A percentile compares a stretch with the other conserved stretches of the same genome.
Evolutionary conservation across 2,329 filamentous ascomycete genomes (phyloP).

Genomic region (Beauveria asiatica): DNA sequence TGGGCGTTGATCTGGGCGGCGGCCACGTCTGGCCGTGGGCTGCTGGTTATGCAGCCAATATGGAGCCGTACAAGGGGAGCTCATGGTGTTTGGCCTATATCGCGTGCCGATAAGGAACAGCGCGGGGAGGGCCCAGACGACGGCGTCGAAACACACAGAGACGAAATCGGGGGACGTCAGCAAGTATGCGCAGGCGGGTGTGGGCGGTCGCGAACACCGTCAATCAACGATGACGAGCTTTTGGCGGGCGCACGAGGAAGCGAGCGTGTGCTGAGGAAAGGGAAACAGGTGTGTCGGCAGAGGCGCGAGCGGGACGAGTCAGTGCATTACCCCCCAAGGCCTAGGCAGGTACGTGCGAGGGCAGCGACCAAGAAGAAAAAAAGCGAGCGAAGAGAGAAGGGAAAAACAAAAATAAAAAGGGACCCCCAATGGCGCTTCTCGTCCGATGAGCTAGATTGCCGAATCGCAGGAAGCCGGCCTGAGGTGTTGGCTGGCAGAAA

Average conservation of each 20-base stretch:
- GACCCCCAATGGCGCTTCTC: neutral
- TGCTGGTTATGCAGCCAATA: neutral
- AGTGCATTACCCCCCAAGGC: conserved; percentile 7
- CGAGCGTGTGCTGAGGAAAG: neutral
- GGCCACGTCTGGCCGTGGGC: neutral
- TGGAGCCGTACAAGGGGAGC: conserved; percentile 17
- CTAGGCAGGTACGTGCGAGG: neutral
- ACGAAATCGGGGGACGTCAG: neutral
- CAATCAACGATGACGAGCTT: neutral
- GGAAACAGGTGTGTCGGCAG: conserved; percentile 6
- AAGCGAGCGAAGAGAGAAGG: neutral
- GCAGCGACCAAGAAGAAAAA: neutral
- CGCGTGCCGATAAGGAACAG: neutral
- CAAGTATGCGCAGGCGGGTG: neutral
- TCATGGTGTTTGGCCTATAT: conserved; percentile 15
- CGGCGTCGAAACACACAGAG: neutral
- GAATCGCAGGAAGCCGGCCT: neutral
- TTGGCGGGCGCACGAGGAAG: neutral
- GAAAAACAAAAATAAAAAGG: neutral
- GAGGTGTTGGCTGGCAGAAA: neutral
- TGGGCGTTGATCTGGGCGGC: neutral
- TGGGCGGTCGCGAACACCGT: neutral
- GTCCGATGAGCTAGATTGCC: neutral
- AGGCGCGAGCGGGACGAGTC: conserved; percentile 6
- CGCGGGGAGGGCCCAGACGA: neutral